These are phyloP conservation scores for Opeltia flavorubescens DNA, from an alignment of 495 filamentous ascomycete genomes.

Conservation along the genomic window DNA sequence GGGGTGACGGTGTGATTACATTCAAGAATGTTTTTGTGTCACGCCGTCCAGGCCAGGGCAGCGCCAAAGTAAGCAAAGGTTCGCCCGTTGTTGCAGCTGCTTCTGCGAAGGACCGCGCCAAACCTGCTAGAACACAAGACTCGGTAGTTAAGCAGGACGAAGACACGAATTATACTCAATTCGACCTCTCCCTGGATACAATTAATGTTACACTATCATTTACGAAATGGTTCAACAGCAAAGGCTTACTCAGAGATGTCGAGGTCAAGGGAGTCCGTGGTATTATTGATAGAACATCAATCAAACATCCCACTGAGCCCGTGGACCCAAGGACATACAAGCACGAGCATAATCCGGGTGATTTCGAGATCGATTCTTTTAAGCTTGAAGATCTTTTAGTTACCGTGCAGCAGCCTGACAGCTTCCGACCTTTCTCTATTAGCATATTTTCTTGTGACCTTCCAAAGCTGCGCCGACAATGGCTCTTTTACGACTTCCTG, in stretches of 20 bases:
- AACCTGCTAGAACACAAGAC: conserved; percentile 23
- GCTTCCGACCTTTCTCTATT: conserved; percentile 84
- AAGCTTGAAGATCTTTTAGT: conserved; percentile 89
- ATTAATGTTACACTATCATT: conserved; percentile 98
- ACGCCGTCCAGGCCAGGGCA: conserved; percentile 65
- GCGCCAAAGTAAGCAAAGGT: conserved; percentile 77
- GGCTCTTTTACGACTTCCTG: conserved; percentile 94
- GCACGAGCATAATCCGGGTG: conserved; percentile 77
- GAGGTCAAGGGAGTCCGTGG: conserved; percentile 92
- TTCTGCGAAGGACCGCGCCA: conserved; percentile 42
- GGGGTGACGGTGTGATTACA: conserved; percentile 85
- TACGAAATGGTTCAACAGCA: conserved; percentile 94
- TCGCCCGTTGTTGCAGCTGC: conserved; percentile 78
- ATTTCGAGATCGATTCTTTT: conserved; percentile 94
- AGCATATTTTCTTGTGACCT: conserved; percentile 93
- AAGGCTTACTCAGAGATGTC: conserved; percentile 79
- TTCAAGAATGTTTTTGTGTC: conserved; percentile 97
- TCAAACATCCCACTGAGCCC: conserved; percentile 54
- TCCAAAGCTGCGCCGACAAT: conserved; percentile 84
- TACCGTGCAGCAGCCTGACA: conserved; percentile 77
- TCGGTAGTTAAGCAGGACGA: conserved; percentile 43
- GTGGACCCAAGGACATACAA: conserved; percentile 77
- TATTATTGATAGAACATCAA: conserved; percentile 78
- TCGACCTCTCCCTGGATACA: conserved; percentile 85
- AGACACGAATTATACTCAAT: conserved; percentile 94